Conservation (phyloP, 805 yeast genomes). For the Saccharomyces mikatae region DNA sequence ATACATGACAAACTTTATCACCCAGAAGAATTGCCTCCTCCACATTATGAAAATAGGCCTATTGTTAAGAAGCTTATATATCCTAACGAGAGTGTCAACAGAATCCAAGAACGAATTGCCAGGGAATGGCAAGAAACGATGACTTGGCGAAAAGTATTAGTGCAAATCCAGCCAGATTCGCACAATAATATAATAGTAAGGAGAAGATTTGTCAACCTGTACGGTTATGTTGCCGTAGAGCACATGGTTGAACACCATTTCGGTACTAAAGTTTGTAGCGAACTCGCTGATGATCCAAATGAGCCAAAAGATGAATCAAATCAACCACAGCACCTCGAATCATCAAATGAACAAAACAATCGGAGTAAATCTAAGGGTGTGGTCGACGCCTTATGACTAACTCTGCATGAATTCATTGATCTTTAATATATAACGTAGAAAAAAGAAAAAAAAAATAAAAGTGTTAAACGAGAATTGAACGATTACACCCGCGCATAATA, state of each 20-base stretch:
- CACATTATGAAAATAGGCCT: constrained; percentile 31
- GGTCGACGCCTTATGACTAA: background rate
- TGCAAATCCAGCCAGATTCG: constrained; percentile 79
- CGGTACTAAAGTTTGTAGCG: constrained; percentile 19
- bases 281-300: constrained; percentile 4
- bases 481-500: no score
- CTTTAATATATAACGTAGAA: background rate
- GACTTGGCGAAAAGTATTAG: constrained; percentile 86
- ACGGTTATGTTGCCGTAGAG: constrained; percentile 90
- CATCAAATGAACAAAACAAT: background rate
- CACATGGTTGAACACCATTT: constrained; percentile 58
- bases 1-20: constrained; percentile 75
- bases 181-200: constrained; percentile 87
- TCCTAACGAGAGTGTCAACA: constrained; percentile 27
- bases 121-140: constrained; percentile 74
- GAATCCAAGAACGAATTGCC: constrained; percentile 64
- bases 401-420: background rate
- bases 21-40: constrained; percentile 57
- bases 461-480: no score
- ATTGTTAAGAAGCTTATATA: constrained; percentile 23
- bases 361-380: background rate
- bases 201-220: constrained; percentile 72
- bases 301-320: background rate
- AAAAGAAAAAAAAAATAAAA: background rate
- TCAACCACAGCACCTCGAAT: background rate